These are phyloP conservation scores for Beauveria sp. DNA, from an alignment of 2,329 filamentous ascomycete species.

Conservation along the genomic window DNA sequence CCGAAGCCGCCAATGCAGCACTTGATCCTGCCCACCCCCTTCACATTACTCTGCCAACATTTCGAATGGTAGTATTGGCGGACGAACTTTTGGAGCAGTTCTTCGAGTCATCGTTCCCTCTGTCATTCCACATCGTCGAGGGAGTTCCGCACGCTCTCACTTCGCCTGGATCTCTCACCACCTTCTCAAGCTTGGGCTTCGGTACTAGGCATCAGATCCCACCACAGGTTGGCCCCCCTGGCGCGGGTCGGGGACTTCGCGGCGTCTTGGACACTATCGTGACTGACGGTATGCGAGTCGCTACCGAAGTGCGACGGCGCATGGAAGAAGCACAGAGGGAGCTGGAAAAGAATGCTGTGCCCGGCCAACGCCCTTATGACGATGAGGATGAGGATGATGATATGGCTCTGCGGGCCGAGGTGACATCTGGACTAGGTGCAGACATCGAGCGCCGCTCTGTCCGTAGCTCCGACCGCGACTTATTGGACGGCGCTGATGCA, in stretches of 20 bases:
- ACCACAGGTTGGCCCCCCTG: constrained; percentile 30
- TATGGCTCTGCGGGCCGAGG: constrained; percentile 24
- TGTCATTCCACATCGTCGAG: constrained; percentile 83
- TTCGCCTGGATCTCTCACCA: constrained; percentile 58
- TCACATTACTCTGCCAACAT: constrained; percentile 92
- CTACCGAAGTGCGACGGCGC: constrained; percentile 78
- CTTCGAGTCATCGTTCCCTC: constrained; percentile 91
- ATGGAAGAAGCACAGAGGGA: constrained; percentile 96
- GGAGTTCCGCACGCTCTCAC: constrained; percentile 32
- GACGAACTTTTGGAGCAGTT: constrained; percentile 95
- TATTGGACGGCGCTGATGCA: constrained; percentile 68
- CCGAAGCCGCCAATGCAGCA: constrained; percentile 77
- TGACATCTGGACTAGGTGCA: constrained; percentile 29
- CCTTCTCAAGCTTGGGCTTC: constrained; percentile 67
- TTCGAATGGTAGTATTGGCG: constrained; percentile 96
- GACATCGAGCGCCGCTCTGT: constrained; percentile 58
- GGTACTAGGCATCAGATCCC: constrained; percentile 32
- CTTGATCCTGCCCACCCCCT: constrained; percentile 89
- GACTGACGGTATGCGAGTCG: constrained; percentile 92
- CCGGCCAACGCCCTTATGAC: constrained; percentile 56
- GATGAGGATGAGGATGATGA: constrained; percentile 62
- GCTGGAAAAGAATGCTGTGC: constrained; percentile 67
- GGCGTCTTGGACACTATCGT: constrained; percentile 97
- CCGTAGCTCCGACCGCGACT: constrained; percentile 58
- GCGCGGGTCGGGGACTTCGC: constrained; percentile 65